Base-by-base conservation (phyloP, 371 early-diverging fungal genomes). In the Capillidium heterosporum region DNA sequence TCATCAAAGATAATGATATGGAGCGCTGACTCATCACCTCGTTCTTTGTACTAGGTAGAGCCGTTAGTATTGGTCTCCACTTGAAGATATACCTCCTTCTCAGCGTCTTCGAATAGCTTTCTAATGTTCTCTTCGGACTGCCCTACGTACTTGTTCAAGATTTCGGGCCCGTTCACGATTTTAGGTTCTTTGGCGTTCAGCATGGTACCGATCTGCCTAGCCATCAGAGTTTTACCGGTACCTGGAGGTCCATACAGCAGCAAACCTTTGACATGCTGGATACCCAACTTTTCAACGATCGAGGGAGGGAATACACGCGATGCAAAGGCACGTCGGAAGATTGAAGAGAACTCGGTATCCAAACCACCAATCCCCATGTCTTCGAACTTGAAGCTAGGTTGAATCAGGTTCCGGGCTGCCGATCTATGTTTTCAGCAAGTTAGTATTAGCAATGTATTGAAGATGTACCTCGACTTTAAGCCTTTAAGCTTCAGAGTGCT, bases 1-100 rank as follows among this genome's bases (percentile, higher is more conserved):
- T 99, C 99, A 70, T 99, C 99, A 71, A 99, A 98, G 53, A 99
- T 99, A 63, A 99, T 97, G 58, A 99, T 98, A 64, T 99, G 99
- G 48, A 99, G 74, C 26, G 80, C 75, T 50, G 88, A 87, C 35
- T 95, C 90, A 50, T 97, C 98, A 32, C 94, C 95, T 63, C 89
- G 88, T 58, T 77, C 78, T 66, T 89, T 89, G 74, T 95, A 99
- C 74, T 89, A 68, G 17, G 10, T 11, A 47, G 17, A 17, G 32
- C 19, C 17, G n/a, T 43, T 24, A 49, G 28, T n/a, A 27, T 3
- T 19, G 11, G 28, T 24, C 10, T 1, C 13, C 28, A 27, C 1
- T 7, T 0, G 41, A 13, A 15, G 1, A 29, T 56, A 26, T 59
- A 73, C 73, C 59, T 91, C 96, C 55, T 77, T 80, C 66, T 99